phyloP scores from a whole-genome alignment of 2,329 filamentous ascomycete species.

The Claviceps pusilla region DNA sequence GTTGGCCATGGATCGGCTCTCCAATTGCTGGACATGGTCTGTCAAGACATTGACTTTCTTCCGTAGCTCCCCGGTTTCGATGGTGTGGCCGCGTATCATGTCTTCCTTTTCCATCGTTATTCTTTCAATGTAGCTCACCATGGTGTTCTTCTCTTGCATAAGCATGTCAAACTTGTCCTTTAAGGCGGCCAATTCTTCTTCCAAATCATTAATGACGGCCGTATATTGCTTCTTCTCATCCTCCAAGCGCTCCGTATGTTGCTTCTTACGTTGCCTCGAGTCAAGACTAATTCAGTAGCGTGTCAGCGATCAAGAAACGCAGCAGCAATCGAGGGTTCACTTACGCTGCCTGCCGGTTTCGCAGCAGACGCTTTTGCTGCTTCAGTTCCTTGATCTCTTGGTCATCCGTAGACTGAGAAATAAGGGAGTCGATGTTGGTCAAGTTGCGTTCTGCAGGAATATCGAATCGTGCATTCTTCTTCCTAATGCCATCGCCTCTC shows the following conservation, averaged over 20 bases:
- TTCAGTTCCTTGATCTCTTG: slow-evolving; percentile 95
- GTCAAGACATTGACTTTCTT: slow-evolving; percentile 80
- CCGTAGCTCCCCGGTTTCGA: slow-evolving; percentile 79
- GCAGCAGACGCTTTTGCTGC: slow-evolving; percentile 86
- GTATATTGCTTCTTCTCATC: slow-evolving; percentile 91
- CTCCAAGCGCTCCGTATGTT: slow-evolving; percentile 90
- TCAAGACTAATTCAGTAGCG: slow-evolving; percentile 50
- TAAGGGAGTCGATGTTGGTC: slow-evolving; percentile 86
- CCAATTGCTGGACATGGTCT: slow-evolving; percentile 55
- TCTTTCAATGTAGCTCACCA: slow-evolving; percentile 59
- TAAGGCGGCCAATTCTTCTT: slow-evolving; percentile 59
- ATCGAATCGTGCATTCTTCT: slow-evolving; percentile 98
- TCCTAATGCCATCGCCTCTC: slow-evolving; percentile 78
- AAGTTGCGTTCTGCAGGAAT: slow-evolving; percentile 89
- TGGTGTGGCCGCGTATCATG: slow-evolving; percentile 72
- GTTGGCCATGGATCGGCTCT: slow-evolving; percentile 35
- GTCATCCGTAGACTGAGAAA: slow-evolving; percentile 75
- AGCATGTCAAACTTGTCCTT: slow-evolving; percentile 56
- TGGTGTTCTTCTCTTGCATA: slow-evolving; percentile 57
- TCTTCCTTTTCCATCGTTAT: slow-evolving; percentile 82
- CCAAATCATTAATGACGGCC: slow-evolving; percentile 58
- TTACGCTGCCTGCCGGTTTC: slow-evolving; percentile 95
- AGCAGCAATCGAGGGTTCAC: slow-evolving; percentile 17
- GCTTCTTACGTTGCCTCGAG: slow-evolving; percentile 94
- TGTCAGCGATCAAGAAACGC: slow-evolving; percentile 5